Conservation (phyloP, 2,329 filamentous ascomycete species). For the Cercospora sojina region DNA sequence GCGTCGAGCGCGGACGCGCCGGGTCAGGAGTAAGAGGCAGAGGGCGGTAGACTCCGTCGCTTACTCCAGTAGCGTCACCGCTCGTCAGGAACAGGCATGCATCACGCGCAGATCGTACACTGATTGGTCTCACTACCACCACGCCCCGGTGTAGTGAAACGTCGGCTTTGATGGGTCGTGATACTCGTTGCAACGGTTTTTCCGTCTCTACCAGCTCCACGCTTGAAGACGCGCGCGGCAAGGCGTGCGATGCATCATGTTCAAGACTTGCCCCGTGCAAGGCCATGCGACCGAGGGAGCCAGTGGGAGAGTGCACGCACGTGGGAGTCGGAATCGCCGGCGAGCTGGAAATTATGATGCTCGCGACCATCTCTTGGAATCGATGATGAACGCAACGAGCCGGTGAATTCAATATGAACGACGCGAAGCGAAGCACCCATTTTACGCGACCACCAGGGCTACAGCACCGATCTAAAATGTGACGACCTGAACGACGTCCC, state of each 20-base stretch:
- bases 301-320: background rate
- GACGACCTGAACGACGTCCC: background rate
- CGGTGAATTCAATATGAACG: background rate
- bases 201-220: background rate
- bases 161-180: background rate
- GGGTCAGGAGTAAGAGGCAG: background rate
- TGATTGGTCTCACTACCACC: background rate
- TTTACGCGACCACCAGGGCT: background rate
- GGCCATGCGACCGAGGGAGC: background rate
- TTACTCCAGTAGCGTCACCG: background rate
- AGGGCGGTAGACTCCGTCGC: background rate
- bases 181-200: background rate
- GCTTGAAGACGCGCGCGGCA: conserved; percentile 3
- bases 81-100: conserved; percentile 4
- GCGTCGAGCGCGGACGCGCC: background rate
- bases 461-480: background rate
- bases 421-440: background rate
- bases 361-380: background rate
- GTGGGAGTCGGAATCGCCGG: background rate
- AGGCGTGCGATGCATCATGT: background rate
- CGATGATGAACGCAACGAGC: background rate
- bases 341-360: background rate
- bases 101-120: background rate
- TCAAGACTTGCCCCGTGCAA: background rate
- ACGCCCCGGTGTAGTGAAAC: background rate